These are phyloP conservation scores for Aureobasidium sp. DNA, from an alignment of 2,329 filamentous ascomycete species.

Conservation along the genomic window DNA sequence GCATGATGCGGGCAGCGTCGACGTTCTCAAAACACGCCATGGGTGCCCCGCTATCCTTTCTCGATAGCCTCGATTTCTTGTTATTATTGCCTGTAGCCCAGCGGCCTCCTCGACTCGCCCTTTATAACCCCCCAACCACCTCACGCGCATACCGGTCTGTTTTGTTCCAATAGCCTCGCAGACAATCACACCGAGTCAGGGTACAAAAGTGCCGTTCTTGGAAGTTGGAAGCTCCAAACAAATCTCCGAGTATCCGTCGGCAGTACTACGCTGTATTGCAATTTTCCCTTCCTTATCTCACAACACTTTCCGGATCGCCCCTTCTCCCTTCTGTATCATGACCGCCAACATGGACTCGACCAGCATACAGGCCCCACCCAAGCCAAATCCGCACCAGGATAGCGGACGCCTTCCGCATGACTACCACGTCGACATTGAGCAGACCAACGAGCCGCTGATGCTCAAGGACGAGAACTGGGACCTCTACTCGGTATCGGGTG, in stretches of 20 bases:
- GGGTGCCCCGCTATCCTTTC: background rate
- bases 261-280: background rate
- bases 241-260: background rate
- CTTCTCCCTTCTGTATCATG: background rate
- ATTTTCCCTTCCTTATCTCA: background rate
- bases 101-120: background rate
- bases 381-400: conserved; percentile 13
- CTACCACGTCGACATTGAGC: background rate
- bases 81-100: background rate
- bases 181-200: background rate
- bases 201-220: background rate
- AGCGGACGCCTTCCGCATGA: conserved; percentile 12
- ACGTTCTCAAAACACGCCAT: background rate
- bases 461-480: conserved; percentile 44
- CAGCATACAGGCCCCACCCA: background rate
- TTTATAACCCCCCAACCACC: background rate
- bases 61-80: background rate
- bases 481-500: conserved; percentile 62
- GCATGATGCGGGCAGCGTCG: background rate
- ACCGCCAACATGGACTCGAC: background rate
- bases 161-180: background rate
- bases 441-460: conserved; percentile 22
- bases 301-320: background rate
- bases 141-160: background rate
- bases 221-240: background rate